Percentiles rank a stretch among this genome's conserved stretches.
Evolutionary conservation across 495 filamentous ascomycete genomes (phyloP).

Genomic region (Neurospora sp.): DNA sequence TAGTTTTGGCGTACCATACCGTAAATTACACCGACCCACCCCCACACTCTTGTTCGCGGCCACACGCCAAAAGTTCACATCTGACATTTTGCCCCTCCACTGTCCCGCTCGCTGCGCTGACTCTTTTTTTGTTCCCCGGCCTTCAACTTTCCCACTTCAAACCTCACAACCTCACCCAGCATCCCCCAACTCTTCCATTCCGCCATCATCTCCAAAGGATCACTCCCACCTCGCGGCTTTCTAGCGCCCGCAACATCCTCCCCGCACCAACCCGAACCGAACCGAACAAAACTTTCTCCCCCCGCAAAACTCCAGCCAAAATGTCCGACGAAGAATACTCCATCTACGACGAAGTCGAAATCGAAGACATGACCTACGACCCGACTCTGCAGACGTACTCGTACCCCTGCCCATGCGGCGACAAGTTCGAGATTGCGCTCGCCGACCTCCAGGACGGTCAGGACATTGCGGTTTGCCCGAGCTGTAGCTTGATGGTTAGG

Average conservation of each 20-base stretch:
- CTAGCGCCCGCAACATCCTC: background rate
- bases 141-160: background rate
- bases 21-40: background rate
- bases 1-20: background rate
- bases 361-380: constrained; percentile 98
- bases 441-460: constrained; percentile 76
- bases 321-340: constrained; percentile 57
- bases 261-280: background rate
- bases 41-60: background rate
- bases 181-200: background rate
- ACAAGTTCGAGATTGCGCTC: constrained; percentile 89
- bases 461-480: constrained; percentile 91
- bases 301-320: constrained; percentile 4
- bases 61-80: background rate
- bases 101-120: background rate
- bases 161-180: background rate
- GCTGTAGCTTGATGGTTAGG: constrained; percentile 89
- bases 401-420: constrained; percentile 94
- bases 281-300: background rate
- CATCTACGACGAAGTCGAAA: constrained; percentile 98
- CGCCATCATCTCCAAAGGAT: background rate
- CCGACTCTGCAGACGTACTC: constrained; percentile 74
- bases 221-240: background rate
- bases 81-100: background rate
- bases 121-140: background rate